Percentiles rank a stretch among this genome's conserved stretches.
phyloP scores from a whole-genome alignment of 345 rosid species.

The Populus tremula region DNA sequence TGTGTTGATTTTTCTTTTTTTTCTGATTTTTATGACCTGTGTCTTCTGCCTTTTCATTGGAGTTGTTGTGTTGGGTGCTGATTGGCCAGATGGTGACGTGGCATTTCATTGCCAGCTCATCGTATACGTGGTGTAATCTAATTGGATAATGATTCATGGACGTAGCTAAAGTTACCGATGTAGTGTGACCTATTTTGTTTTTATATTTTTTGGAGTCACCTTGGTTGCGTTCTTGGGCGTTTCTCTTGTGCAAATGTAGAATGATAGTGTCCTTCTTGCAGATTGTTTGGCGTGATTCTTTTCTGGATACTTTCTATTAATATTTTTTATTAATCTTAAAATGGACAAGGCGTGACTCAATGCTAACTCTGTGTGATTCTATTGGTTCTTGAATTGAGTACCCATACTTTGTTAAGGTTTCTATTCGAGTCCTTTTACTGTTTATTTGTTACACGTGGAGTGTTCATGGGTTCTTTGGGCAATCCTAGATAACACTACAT shows the following conservation, averaged over 20 bases:
- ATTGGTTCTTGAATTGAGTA: background rate
- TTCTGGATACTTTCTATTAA: background rate
- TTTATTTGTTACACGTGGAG: background rate
- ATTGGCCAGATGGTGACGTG: slow-evolving; percentile 4
- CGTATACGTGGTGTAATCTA: background rate
- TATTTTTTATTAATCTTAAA: background rate
- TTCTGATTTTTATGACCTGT: background rate
- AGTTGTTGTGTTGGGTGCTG: background rate
- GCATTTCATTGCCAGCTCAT: slow-evolving; percentile 3
- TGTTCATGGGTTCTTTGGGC: background rate
- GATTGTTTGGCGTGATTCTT: background rate
- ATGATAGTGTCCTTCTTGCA: background rate
- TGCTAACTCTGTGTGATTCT: background rate
- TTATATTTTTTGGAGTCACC: background rate
- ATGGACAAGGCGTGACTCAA: background rate
- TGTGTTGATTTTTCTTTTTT: background rate
- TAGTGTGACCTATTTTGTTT: background rate
- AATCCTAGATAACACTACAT: background rate
- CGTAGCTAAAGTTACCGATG: background rate
- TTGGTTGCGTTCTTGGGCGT: background rate
- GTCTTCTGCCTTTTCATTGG: background rate
- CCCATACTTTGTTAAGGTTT: background rate
- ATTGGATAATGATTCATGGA: background rate
- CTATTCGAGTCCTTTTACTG: too few species aligned
- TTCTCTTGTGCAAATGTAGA: background rate